Conservation (phyloP, 352 stramenopile species). For the Thraustotheca clavata region DNA sequence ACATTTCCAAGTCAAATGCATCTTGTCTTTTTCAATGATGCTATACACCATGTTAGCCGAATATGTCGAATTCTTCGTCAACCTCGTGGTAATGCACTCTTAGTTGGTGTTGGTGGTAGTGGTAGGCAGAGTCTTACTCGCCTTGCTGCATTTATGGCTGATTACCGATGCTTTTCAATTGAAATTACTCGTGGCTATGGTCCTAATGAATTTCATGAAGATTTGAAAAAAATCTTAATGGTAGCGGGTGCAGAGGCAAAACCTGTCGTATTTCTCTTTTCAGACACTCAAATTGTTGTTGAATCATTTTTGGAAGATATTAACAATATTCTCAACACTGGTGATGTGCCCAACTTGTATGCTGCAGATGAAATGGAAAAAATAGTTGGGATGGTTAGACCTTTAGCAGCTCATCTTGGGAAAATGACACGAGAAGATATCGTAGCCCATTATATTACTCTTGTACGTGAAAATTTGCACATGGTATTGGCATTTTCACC, state of each 20-base stretch:
- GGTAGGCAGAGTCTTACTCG: slow-evolving; percentile 88
- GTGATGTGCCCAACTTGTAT: slow-evolving; percentile 91
- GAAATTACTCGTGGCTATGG: slow-evolving; percentile 91
- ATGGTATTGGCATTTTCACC: slow-evolving; percentile 90
- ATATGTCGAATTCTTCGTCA: slow-evolving; percentile 90
- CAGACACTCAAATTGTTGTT: slow-evolving; percentile 88
- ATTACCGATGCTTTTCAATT: slow-evolving; percentile 88
- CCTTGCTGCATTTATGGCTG: slow-evolving; percentile 86
- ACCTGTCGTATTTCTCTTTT: slow-evolving; percentile 89
- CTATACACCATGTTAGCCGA: slow-evolving; percentile 89
- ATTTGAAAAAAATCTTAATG: slow-evolving; percentile 89
- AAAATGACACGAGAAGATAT: slow-evolving; percentile 83
- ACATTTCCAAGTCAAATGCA: slow-evolving; percentile 90
- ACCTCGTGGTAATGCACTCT: slow-evolving; percentile 84
- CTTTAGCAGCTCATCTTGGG: slow-evolving; percentile 59
- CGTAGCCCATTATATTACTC: slow-evolving; percentile 77
- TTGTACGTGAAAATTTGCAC: slow-evolving; percentile 92
- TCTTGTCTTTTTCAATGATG: slow-evolving; percentile 93
- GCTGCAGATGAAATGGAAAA: slow-evolving; percentile 86
- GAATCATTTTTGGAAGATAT: slow-evolving; percentile 93
- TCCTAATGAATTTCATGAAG: slow-evolving; percentile 86
- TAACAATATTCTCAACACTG: slow-evolving; percentile 92
- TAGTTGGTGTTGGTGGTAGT: slow-evolving; percentile 88
- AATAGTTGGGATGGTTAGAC: slow-evolving; percentile 78
- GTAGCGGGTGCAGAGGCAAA: slow-evolving; percentile 81